Percentiles rank a stretch among this genome's conserved stretches.
Conservation (phyloP, 2,329 filamentous ascomycete genomes). For the Albifimbria verrucaria region DNA sequence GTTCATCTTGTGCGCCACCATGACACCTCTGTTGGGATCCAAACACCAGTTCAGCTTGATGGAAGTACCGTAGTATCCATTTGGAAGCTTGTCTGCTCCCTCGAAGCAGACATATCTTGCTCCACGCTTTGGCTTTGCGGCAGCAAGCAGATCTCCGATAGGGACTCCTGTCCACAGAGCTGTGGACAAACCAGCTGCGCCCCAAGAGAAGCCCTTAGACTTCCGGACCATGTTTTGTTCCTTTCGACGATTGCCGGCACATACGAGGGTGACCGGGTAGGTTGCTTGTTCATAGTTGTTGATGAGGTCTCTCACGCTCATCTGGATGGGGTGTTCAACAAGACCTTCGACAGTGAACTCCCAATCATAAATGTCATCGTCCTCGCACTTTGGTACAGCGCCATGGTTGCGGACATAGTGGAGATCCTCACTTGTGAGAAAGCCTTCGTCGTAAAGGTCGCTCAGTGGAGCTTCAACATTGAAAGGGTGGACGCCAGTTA, state of each 20-base stretch:
- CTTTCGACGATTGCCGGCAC: constrained; percentile 86
- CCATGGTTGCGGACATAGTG: constrained; percentile 95
- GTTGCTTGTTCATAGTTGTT: constrained; percentile 76
- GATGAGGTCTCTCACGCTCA: constrained; percentile 71
- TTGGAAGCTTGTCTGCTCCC: constrained; percentile 82
- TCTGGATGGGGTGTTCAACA: constrained; percentile 70
- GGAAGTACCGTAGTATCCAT: constrained; percentile 85
- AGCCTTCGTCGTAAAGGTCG: constrained; percentile 74
- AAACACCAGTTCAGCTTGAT: constrained; percentile 85
- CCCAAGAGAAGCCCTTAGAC: constrained; percentile 94
- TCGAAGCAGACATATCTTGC: constrained; percentile 89
- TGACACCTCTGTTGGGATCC: constrained; percentile 77
- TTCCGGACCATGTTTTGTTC: constrained; percentile 91
- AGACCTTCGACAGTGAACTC: constrained; percentile 80
- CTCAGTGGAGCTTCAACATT: constrained; percentile 84
- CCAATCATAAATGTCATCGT: constrained; percentile 74
- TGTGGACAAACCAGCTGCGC: constrained; percentile 80
- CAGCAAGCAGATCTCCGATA: constrained; percentile 67
- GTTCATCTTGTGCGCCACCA: constrained; percentile 90
- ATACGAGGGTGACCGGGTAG: constrained; percentile 84
- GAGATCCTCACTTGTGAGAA: constrained; percentile 80
- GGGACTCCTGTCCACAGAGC: constrained; percentile 83
- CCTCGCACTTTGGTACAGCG: constrained; percentile 70
- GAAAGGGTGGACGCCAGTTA: constrained; percentile 88
- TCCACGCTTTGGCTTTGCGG: constrained; percentile 63